phyloP scores from a whole-genome alignment of 2,329 filamentous ascomycete genomes.

The Xylaria sp. region DNA sequence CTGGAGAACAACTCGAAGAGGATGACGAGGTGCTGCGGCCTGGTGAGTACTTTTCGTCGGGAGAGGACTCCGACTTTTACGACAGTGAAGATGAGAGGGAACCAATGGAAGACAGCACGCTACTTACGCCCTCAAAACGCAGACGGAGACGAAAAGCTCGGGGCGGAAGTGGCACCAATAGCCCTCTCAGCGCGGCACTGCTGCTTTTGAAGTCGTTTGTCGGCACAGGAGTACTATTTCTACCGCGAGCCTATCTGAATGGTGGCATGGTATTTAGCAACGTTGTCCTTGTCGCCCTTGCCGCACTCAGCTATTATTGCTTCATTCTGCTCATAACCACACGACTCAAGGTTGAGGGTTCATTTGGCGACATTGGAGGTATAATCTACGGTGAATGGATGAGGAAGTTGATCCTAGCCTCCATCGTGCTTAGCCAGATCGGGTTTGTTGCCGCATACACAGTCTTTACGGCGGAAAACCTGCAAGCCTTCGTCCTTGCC shows the following conservation, averaged over 20 bases:
- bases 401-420: slow-evolving; percentile 85
- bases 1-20: slow-evolving; percentile 95
- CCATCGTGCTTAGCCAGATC: slow-evolving; percentile 94
- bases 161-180: slow-evolving; percentile 78
- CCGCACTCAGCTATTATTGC: slow-evolving; percentile 92
- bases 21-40: slow-evolving; percentile 90
- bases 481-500: slow-evolving; percentile 93
- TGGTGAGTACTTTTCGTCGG: slow-evolving; percentile 91
- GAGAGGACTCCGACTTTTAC: slow-evolving; percentile 68
- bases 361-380: slow-evolving; percentile 96
- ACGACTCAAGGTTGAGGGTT: slow-evolving; percentile 86
- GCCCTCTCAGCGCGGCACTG: slow-evolving; percentile 80
- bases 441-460: slow-evolving; percentile 96
- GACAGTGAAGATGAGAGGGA: slow-evolving; percentile 76
- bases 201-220: slow-evolving; percentile 97
- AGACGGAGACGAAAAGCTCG: slow-evolving; percentile 82
- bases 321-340: slow-evolving; percentile 94
- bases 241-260: slow-evolving; percentile 93
- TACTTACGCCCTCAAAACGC: slow-evolving; percentile 80
- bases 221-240: slow-evolving; percentile 92
- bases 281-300: slow-evolving; percentile 85
- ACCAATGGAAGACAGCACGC: slow-evolving; percentile 86
- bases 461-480: slow-evolving; percentile 94
- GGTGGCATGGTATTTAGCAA: slow-evolving; percentile 98
- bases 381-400: slow-evolving; percentile 92